phyloP scores from a whole-genome alignment of 306 rosid genomes.

The Dicorynia guianensis region DNA sequence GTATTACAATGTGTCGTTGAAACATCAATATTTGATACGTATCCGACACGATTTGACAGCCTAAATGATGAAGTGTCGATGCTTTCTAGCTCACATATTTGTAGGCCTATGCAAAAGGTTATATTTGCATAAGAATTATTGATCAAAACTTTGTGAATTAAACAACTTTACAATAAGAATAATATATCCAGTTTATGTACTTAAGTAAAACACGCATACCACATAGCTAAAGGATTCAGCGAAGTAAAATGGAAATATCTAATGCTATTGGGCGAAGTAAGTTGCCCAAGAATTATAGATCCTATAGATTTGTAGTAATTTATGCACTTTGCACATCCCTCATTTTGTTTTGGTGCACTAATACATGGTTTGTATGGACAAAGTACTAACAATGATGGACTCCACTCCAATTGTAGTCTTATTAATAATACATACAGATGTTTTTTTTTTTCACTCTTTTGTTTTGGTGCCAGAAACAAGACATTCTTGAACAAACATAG shows the following conservation, averaged over 20 bases:
- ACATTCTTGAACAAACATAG: conserved; percentile 19
- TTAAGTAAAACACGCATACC: background rate
- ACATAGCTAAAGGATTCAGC: background rate
- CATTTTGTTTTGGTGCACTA: background rate
- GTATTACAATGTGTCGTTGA: no score
- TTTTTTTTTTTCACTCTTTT: background rate
- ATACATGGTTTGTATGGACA: background rate
- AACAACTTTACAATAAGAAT: no score
- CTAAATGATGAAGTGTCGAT: no score
- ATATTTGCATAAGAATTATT: no score
- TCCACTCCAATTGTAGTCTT: background rate
- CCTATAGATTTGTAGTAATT: background rate
- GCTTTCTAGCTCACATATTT: no score
- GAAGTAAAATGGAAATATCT: background rate
- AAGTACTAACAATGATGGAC: background rate
- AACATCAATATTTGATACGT: no score
- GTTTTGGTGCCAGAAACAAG: background rate
- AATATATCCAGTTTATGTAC: no score
- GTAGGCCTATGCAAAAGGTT: no score
- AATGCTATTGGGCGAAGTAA: background rate
- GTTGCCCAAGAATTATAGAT: background rate
- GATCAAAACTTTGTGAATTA: no score
- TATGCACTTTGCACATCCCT: background rate
- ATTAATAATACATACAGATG: background rate
- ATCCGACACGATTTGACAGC: no score